phyloP scores from a whole-genome alignment of 208 protist genomes.

The Leptomonas pyrrhocoris region DNA sequence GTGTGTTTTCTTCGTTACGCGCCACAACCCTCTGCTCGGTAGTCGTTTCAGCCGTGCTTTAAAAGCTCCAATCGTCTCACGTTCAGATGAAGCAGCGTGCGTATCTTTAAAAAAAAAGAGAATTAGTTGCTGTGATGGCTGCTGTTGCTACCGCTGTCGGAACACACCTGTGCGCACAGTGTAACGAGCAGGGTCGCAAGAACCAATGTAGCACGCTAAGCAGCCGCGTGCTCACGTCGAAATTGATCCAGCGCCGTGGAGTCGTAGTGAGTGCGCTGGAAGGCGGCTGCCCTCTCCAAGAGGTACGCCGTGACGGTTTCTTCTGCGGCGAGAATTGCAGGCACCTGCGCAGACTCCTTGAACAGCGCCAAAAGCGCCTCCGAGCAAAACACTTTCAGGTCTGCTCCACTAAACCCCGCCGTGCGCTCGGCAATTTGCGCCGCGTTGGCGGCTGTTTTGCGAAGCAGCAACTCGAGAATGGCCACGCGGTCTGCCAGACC shows the following conservation, averaged over 20 bases:
- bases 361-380: constrained; percentile 60
- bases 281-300: constrained; percentile 31
- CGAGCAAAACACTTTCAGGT: constrained; percentile 68
- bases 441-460: constrained; percentile 47
- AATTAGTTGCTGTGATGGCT: not conserved
- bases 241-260: constrained; percentile 48
- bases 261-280: constrained; percentile 66
- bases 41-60: too few species aligned
- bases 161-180: not conserved
- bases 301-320: constrained; percentile 50
- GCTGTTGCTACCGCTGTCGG: not conserved
- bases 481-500: constrained; percentile 45
- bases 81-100: too few species aligned
- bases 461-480: constrained; percentile 67
- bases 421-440: constrained; percentile 49
- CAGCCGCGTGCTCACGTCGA: constrained; percentile 39
- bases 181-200: too few species aligned
- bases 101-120: too few species aligned
- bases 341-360: constrained; percentile 9
- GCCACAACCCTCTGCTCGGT: too few species aligned
- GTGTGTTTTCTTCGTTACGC: too few species aligned
- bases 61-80: too few species aligned
- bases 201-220: not conserved
- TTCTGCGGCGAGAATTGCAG: constrained; percentile 30
- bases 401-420: constrained; percentile 86